Evolutionary conservation across 2,329 filamentous ascomycete genomes (phyloP).

Genomic region (Polychaeton citri): DNA sequence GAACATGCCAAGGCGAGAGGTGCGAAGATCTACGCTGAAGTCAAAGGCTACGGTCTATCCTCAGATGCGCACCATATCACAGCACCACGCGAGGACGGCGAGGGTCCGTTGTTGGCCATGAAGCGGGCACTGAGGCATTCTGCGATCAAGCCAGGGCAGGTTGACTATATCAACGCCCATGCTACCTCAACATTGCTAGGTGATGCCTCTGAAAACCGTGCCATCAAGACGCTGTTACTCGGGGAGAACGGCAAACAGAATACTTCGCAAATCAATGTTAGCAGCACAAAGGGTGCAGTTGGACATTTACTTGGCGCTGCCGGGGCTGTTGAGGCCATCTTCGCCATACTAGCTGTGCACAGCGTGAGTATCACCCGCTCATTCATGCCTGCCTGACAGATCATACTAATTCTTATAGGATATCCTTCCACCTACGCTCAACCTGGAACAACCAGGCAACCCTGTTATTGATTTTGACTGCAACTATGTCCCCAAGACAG

Average conservation of each 20-base stretch:
- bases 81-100: constrained; percentile 68
- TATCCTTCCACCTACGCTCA: constrained; percentile 72
- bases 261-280: constrained; percentile 60
- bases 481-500: constrained; percentile 65
- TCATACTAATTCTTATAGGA: constrained; percentile 50
- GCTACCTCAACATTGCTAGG: constrained; percentile 79
- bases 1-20: constrained; percentile 72
- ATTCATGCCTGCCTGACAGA: constrained; percentile 7
- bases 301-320: constrained; percentile 87
- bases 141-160: constrained; percentile 49
- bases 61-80: constrained; percentile 92
- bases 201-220: constrained; percentile 74
- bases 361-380: constrained; percentile 44
- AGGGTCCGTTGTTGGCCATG: constrained; percentile 77
- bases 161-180: constrained; percentile 93
- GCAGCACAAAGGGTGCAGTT: constrained; percentile 85
- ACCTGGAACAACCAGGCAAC: constrained; percentile 51
- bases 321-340: constrained; percentile 79
- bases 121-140: constrained; percentile 65
- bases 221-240: constrained; percentile 65
- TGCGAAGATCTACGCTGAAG: constrained; percentile 74
- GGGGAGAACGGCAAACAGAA: constrained; percentile 52
- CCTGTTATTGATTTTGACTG: constrained; percentile 55
- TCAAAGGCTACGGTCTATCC: constrained; percentile 79
- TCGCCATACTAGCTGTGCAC: constrained; percentile 64